These are phyloP conservation scores for Schwanniomyces etchellsii DNA, from an alignment of 1,139 yeast species.

Conservation along the genomic window DNA sequence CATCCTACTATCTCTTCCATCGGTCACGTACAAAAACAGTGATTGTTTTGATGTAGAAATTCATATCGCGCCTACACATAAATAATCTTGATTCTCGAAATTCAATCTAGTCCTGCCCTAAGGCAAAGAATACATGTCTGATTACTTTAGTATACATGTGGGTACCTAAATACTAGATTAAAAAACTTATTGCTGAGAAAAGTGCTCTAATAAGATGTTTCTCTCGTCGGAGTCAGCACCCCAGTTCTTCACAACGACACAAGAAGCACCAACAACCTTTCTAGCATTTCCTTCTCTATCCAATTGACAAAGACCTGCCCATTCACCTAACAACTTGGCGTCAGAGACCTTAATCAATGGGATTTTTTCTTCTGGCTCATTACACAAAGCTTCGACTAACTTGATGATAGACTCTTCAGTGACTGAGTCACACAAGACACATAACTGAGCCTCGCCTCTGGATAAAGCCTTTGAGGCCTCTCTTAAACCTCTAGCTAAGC, in stretches of 20 bases:
- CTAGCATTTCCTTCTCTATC: constrained; percentile 99
- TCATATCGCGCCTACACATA: no score
- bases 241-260: constrained; percentile 99
- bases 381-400: constrained; percentile 98
- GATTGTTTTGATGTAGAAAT: no score
- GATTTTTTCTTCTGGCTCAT: constrained; percentile 94
- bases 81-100: no score
- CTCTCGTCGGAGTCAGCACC: constrained; percentile 99
- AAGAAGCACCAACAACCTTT: constrained; percentile 99
- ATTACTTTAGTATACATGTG: no score
- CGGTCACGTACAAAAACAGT: no score
- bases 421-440: constrained; percentile 97
- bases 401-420: constrained; percentile 96
- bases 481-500: constrained; percentile 99
- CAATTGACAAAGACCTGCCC: constrained; percentile 99
- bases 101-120: no score
- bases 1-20: no score
- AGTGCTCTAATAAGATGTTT: constrained; percentile 93
- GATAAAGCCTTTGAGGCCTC: constrained; percentile 99
- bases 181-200: constrained; percentile 73
- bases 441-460: constrained; percentile 95
- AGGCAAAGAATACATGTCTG: no score
- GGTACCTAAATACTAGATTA: neutral
- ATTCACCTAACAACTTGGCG: constrained; percentile 99
- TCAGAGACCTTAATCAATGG: constrained; percentile 99